These are phyloP conservation scores for Tilletia horrida DNA, from an alignment of 1,284 basidiomycete genomes.

Conservation along the genomic window DNA sequence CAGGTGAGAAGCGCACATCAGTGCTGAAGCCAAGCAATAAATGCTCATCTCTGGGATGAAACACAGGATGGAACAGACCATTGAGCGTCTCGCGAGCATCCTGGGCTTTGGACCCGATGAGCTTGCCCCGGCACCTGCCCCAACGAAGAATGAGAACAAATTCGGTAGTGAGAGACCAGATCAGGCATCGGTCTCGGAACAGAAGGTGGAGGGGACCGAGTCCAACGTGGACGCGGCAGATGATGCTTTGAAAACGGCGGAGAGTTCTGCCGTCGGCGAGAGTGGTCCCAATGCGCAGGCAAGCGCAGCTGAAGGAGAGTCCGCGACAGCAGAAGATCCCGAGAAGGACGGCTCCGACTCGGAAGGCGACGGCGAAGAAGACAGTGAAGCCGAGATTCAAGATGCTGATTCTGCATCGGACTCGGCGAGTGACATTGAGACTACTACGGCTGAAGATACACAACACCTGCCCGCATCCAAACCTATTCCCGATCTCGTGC, in stretches of 20 bases:
- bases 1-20: constrained; percentile 10
- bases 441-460: constrained; percentile 61
- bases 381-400: background rate
- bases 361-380: constrained; percentile 49
- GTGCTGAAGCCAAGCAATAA: too few relatives aligned
- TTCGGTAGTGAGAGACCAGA: background rate
- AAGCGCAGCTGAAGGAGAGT: too few relatives aligned
- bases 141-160: background rate
- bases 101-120: background rate
- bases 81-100: constrained; percentile 6
- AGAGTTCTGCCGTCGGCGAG: too few relatives aligned
- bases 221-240: too few relatives aligned
- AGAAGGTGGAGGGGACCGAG: too few relatives aligned
- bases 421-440: background rate
- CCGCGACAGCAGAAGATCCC: constrained; percentile 50
- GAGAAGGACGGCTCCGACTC: constrained; percentile 67
- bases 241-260: too few relatives aligned
- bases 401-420: background rate
- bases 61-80: constrained; percentile 19
- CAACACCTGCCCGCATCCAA: constrained; percentile 63
- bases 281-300: too few relatives aligned
- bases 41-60: background rate
- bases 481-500: constrained; percentile 9
- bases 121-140: background rate
- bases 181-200: background rate